Conservation (phyloP, 352 stramenopile genomes). For the Globisporangium nunn region DNA sequence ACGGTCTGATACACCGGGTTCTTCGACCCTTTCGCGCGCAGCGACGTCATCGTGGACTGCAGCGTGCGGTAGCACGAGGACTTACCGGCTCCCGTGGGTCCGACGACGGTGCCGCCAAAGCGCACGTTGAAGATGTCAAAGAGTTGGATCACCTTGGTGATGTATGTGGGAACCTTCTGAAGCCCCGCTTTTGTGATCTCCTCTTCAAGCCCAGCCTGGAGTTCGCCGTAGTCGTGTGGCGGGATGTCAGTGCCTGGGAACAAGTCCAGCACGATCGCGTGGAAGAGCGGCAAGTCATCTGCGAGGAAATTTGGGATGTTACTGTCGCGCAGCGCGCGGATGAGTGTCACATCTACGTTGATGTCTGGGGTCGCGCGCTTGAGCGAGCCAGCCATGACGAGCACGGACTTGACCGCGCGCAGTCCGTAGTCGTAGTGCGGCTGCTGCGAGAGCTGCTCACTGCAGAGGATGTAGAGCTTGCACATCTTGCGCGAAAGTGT, state of each 20-base stretch:
- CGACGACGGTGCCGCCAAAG: conserved; percentile 88
- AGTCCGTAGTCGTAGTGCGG: conserved; percentile 94
- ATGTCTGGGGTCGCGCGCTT: conserved; percentile 72
- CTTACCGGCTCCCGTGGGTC: conserved; percentile 79
- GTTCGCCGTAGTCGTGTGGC: conserved; percentile 80
- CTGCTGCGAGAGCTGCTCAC: conserved; percentile 91
- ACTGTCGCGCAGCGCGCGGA: conserved; percentile 86
- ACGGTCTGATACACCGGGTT: conserved; percentile 85
- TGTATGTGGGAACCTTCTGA: conserved; percentile 72
- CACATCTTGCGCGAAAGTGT: conserved; percentile 95
- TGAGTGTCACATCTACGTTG: conserved; percentile 88
- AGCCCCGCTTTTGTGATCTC: conserved; percentile 57
- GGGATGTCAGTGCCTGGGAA: conserved; percentile 85
- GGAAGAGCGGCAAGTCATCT: conserved; percentile 89
- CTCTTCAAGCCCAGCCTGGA: conserved; percentile 57
- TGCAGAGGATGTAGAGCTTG: conserved; percentile 91
- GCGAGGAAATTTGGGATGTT: conserved; percentile 94
- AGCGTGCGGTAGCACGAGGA: conserved; percentile 87
- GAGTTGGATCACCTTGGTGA: conserved; percentile 92
- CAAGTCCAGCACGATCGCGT: conserved; percentile 88
- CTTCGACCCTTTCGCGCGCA: conserved; percentile 43
- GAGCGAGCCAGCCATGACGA: conserved; percentile 89
- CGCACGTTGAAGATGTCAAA: conserved; percentile 94
- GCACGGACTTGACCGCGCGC: conserved; percentile 88
- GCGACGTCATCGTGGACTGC: conserved; percentile 78